phyloP scores from a whole-genome alignment of 805 yeast genomes.

The Wickerhamiella kazuoi region DNA sequence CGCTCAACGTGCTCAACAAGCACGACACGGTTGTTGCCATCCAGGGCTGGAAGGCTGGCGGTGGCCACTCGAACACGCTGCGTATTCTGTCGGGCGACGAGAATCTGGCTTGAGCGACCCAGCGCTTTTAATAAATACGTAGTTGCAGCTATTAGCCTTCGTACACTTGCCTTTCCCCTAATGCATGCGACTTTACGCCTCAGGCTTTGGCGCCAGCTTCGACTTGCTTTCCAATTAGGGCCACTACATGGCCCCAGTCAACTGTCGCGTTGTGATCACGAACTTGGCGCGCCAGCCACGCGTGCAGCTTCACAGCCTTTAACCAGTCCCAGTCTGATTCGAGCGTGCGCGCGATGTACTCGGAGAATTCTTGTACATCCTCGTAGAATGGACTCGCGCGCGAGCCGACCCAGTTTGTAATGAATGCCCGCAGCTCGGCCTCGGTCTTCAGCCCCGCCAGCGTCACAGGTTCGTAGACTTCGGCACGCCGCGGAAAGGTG shows the following conservation, averaged over 20 bases:
- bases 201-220: too few species aligned
- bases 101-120: not conserved
- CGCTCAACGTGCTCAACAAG: constrained; percentile 64
- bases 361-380: constrained; percentile 24
- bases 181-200: too few species aligned
- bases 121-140: not conserved
- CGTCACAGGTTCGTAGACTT: constrained; percentile 13
- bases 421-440: constrained; percentile 21
- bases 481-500: not conserved
- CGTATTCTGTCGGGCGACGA: constrained; percentile 36
- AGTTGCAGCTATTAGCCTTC: too few species aligned
- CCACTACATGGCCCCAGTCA: not conserved
- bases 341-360: constrained; percentile 20
- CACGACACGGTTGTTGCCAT: constrained; percentile 87
- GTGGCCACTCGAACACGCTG: constrained; percentile 97
- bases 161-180: too few species aligned
- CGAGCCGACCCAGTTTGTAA: constrained; percentile 24
- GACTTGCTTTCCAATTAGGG: not conserved
- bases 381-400: constrained; percentile 24
- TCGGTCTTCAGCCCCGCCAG: constrained; percentile 23
- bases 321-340: constrained; percentile 16
- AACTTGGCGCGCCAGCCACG: constrained; percentile 8
- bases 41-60: constrained; percentile 98
- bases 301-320: constrained; percentile 11
- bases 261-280: not conserved